Evolutionary conservation across 306 rosid genomes (phyloP), one percentile per base, ranked within the genome.

Genomic region (Gleditsia sinensis): DNA sequence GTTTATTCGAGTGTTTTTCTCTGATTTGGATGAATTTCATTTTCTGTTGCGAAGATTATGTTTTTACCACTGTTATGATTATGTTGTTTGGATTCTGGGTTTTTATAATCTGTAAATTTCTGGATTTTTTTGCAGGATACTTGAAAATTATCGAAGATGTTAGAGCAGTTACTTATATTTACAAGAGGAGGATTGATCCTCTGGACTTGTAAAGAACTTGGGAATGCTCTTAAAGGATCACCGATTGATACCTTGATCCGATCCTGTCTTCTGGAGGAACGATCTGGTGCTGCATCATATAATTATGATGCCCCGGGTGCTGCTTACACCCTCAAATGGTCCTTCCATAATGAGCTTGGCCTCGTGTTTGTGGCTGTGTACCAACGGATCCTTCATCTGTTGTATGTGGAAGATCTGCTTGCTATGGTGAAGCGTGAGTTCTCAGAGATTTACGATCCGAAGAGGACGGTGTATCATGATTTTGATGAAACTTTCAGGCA

Each of bases 121-220:
- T 46, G 56, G 21, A 21, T 69, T 12, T 80, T 53, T 24, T 82
- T 80, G 61, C 83, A 89, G 92, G 86, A 76, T 28, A 43, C 63
- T 63, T 62, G 71, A 6, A 63, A 25, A 58, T 13, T 24, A 63
- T 68, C 57, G 56, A 81, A 71, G 75, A 94, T 94, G 98, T 80
- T 94, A 83, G 98, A 94, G 79, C 97, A 94, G 46, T 80, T 94
- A 70, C 82, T 94, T 75, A 94, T 94, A 71, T 94, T 91, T 78
- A 94, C 98, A 5, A 79, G 98, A 67, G 97, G 98, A 50, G 98
- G 97, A 13, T 81, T 94, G 67, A 94, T 89, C 85, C 96, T 94
- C 30, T 94, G 98, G 97, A 89, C 96, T 1, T 94, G 94, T 80
- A 89, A 88, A 53, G 88, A 93, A 80, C 81, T 93, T 14, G 90